These are phyloP conservation scores for Hypoxylon rickii DNA, from an alignment of 495 filamentous ascomycete species.

Conservation along the genomic window DNA sequence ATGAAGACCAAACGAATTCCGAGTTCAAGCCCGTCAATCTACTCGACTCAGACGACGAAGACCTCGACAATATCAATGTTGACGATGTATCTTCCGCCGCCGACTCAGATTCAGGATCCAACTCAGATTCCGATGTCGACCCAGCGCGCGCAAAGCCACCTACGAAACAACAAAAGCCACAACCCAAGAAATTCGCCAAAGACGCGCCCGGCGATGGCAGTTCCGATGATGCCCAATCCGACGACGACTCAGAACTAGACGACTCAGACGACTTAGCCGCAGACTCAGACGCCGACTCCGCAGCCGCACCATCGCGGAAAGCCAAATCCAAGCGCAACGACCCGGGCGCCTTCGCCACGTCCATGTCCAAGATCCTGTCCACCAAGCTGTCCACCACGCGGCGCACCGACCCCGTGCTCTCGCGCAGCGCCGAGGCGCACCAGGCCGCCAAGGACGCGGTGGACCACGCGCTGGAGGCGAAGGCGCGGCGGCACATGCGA, in stretches of 20 bases:
- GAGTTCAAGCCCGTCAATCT: conserved; percentile 68
- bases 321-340: conserved; percentile 80
- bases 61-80: conserved; percentile 51
- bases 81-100: conserved; percentile 50
- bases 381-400: conserved; percentile 81
- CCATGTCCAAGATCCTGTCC: conserved; percentile 85
- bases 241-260: conserved; percentile 40
- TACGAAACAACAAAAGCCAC: conserved; percentile 26
- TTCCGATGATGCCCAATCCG: conserved; percentile 17
- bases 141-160: conserved; percentile 6
- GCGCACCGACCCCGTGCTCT: conserved; percentile 85
- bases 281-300: conserved; percentile 38
- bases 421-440: conserved; percentile 71
- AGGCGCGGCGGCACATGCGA: conserved; percentile 75
- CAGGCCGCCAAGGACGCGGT: conserved; percentile 66
- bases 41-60: conserved; percentile 68
- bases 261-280: conserved; percentile 40
- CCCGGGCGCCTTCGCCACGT: conserved; percentile 84
- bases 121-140: conserved; percentile 44
- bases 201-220: conserved; percentile 42
- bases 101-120: conserved; percentile 39
- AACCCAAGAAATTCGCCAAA: conserved; percentile 36
- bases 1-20: conserved; percentile 51
- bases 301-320: conserved; percentile 47
- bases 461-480: conserved; percentile 77